Base-by-base conservation (phyloP, 2,329 filamentous ascomycete genomes). In the Seiridium unicorne region DNA sequence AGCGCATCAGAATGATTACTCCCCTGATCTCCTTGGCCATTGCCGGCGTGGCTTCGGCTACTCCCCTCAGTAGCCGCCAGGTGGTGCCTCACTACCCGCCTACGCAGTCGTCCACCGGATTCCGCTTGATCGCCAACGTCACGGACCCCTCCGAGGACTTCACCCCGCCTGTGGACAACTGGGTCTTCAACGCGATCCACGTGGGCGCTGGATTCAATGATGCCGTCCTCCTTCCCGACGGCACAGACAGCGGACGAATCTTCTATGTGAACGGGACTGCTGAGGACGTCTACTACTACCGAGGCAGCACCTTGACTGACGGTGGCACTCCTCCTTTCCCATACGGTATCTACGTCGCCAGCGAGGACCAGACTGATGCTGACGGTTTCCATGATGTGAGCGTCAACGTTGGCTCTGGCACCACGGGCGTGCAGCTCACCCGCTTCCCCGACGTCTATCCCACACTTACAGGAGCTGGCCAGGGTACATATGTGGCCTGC, bases 251-350 rank as follows among this genome's bases (percentile, higher is more conserved):
- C 32, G 69, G 68, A 5, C 70, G 72, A 54, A 64, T 78, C 60
- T 84, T 83, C 66, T 84, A 83, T 74, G 70, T 79, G 60, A 84
- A 84, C 65, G 79, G 77, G 65, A 81, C 80, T 10, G 72, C 71
- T 10, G 60, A 67, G 5, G 72, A 78, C 44, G 63, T 74, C 5
- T 64, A 65, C 18, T 68, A 66, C 42, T 65, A 69, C 44, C 56
- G 64, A 47, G 72, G 73, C 42, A 73, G 70, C 47, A 67, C 79
- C 55, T 58, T 82, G 36, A 75, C 73, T 34, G 79, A 81, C 61
- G 72, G 72, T 18, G 77, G 76, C 38, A 74, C 69, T 5, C 76
- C 76, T 3, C 68, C 69, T 3, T 72, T 73, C 58, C 76, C 79
- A 3, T 72, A 67, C 42, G 77, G 75, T 51, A 66, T 81, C 60